Evolutionary conservation across 2,329 filamentous ascomycete genomes (phyloP), one percentile per base, ranked within the genome.

Genomic region (Aspergillus pseudoglaucus): DNA sequence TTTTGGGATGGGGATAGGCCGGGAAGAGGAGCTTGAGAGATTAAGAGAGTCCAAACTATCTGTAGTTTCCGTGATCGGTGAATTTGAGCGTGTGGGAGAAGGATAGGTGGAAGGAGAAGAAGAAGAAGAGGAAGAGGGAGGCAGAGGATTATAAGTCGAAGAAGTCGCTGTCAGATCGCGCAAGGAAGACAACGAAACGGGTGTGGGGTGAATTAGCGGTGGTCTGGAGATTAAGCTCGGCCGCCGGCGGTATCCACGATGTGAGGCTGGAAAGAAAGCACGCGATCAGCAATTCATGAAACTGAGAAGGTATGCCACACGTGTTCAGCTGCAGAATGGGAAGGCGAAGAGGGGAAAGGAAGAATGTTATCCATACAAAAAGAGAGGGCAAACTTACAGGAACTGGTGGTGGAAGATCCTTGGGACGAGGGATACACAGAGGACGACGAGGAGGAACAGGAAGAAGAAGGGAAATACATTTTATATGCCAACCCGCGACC

Each of bases 191-290:
- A 68, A 54, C 18, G 64, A 68, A 32, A 68, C 61, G 35, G 63
- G 64, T 47, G 65, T 66, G 57, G 66, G 65, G 59, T 64, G 63
- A 44, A 64, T 65, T 64, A 67, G 64, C 54, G 64, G 63, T 64
- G 67, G 65, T 54, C 62, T 66, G 50, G 59, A 57, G 53, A 69
- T 65, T 52, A 69, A 50, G 55, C 54, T 63, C 50, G 67, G 65
- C n/a, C 66, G 65, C n/a, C 66, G 55, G 52, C 67, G 64, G 51
- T 66, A 61, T 50, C 60, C 59, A 51, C 23, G 59, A 52, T 23
- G 49, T 54, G 46, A 58, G 47, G 50, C 56, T 59, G 51, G 57
- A 54, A 35, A 48, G 17, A 39, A 39, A 54, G 51, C 49, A 61
- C 47, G 51, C 46, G 54, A 59, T 64, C 53, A 65, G 62, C 53